Evolutionary conservation across 2,329 filamentous ascomycete species (phyloP).

Genomic region (Periglandula ipomoeae): DNA sequence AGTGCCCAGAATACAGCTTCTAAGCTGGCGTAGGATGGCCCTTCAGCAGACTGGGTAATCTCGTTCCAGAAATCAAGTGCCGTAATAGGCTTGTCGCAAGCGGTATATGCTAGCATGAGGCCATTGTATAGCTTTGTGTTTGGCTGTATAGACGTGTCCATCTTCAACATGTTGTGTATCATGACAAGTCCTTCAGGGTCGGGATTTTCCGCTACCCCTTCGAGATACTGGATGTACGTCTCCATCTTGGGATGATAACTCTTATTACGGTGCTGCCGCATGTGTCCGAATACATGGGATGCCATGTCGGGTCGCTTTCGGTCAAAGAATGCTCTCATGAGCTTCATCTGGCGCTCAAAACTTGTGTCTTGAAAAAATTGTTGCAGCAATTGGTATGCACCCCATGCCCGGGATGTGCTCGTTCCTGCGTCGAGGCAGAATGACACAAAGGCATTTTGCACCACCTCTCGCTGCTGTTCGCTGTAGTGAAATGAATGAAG

Average conservation of each 20-base stretch:
- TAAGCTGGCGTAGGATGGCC: constrained; percentile 73
- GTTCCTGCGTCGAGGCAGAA: constrained; percentile 58
- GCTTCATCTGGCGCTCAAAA: constrained; percentile 52
- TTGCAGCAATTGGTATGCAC: constrained; percentile 55
- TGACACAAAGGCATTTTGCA: constrained; percentile 55
- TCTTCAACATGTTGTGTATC: constrained; percentile 88
- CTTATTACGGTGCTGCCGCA: constrained; percentile 66
- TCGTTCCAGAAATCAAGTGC: constrained; percentile 77
- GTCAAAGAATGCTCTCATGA: constrained; percentile 78
- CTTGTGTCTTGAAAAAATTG: constrained; percentile 58
- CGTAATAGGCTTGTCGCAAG: constrained; percentile 53
- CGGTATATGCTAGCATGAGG: constrained; percentile 77
- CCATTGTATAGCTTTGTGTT: constrained; percentile 72
- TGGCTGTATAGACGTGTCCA: constrained; percentile 72
- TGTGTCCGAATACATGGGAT: constrained; percentile 79
- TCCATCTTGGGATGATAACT: constrained; percentile 58
- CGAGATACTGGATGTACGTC: constrained; percentile 70
- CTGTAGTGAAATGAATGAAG: constrained; percentile 64
- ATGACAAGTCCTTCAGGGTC: constrained; percentile 56
- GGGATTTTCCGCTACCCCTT: constrained; percentile 55
- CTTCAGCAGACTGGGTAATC: constrained; percentile 75
- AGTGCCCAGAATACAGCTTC: constrained; percentile 74
- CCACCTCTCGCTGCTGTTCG: constrained; percentile 54
- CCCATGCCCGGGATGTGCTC: constrained; percentile 56
- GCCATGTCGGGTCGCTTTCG: constrained; percentile 77